phyloP scores from a whole-genome alignment of 2,329 filamentous ascomycete genomes.

The Coleophoma crateriformis region DNA sequence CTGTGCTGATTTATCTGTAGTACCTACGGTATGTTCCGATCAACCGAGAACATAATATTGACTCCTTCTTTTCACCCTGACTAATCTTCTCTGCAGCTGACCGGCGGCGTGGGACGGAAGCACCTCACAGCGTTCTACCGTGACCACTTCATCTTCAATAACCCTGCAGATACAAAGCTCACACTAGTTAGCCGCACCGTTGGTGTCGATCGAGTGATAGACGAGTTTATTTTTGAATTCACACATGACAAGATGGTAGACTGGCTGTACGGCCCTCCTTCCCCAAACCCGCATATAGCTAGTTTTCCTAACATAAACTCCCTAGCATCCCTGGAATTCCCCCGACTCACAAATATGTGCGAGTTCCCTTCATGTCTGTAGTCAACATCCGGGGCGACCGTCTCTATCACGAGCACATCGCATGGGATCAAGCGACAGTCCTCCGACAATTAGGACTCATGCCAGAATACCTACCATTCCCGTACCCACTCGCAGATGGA shows the following conservation, averaged over 20 bases:
- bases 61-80: too few species aligned
- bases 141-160: conserved; percentile 70
- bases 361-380: conserved; percentile 59
- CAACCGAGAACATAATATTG: too few species aligned
- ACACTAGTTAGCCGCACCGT: conserved; percentile 68
- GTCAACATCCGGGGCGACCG: conserved; percentile 65
- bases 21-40: not conserved
- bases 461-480: conserved; percentile 28
- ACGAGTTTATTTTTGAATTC: conserved; percentile 63
- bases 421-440: conserved; percentile 63
- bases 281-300: not conserved
- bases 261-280: conserved; percentile 52
- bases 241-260: conserved; percentile 60
- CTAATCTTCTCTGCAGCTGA: conserved; percentile 10
- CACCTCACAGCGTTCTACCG: conserved; percentile 63
- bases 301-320: not conserved
- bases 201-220: conserved; percentile 65
- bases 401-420: conserved; percentile 65
- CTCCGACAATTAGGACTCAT: conserved; percentile 57
- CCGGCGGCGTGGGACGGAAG: conserved; percentile 63
- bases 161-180: conserved; percentile 60
- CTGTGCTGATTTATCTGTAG: not conserved
- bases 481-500: conserved; percentile 38
- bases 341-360: conserved; percentile 45
- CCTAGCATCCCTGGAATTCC: conserved; percentile 50